phyloP scores from a whole-genome alignment of 768 basidiomycete genomes.

The Tremella mesenterica region DNA sequence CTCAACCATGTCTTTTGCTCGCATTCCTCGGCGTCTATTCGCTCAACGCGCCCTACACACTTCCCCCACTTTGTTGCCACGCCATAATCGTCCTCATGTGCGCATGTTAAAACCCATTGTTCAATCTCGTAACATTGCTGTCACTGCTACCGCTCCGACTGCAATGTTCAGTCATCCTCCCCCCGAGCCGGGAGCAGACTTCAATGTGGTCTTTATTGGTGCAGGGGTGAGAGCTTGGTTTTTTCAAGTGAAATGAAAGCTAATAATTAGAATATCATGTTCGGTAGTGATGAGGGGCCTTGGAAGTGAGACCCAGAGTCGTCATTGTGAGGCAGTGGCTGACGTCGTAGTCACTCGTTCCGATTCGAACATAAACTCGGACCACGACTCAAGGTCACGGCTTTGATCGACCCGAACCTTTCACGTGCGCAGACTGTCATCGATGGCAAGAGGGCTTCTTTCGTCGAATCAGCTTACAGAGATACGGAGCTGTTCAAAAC shows the following conservation, averaged over 20 bases:
- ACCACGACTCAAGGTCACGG: slow-evolving; percentile 87
- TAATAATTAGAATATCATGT: slow-evolving; percentile 72
- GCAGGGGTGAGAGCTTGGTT: slow-evolving; percentile 53
- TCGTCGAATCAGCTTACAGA: slow-evolving; percentile 87
- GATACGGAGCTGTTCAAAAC: slow-evolving; percentile 74
- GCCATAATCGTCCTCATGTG: slow-evolving; percentile 6
- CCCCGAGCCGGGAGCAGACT: slow-evolving; percentile 54
- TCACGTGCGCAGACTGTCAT: slow-evolving; percentile 75
- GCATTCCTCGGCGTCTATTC: slow-evolving; percentile 8
- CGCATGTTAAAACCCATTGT: background rate
- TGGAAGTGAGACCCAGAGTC: slow-evolving; percentile 39
- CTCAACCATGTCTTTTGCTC: slow-evolving; percentile 8
- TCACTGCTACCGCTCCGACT: slow-evolving; percentile 32
- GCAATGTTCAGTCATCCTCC: slow-evolving; percentile 42
- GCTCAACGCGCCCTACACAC: slow-evolving; percentile 12
- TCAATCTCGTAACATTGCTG: slow-evolving; percentile 32
- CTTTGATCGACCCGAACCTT: slow-evolving; percentile 80
- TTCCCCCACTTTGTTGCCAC: slow-evolving; percentile 24
- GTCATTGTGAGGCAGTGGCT: background rate
- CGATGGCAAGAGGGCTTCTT: slow-evolving; percentile 76
- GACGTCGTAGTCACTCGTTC: slow-evolving; percentile 46
- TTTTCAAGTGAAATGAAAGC: background rate
- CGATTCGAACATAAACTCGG: slow-evolving; percentile 71
- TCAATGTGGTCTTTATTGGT: slow-evolving; percentile 91
- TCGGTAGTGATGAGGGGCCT: slow-evolving; percentile 55